Evolutionary conservation across 148 eudicot species (phyloP), one percentile per base, ranked within the genome.

Genomic region (Polygonum aviculare): DNA sequence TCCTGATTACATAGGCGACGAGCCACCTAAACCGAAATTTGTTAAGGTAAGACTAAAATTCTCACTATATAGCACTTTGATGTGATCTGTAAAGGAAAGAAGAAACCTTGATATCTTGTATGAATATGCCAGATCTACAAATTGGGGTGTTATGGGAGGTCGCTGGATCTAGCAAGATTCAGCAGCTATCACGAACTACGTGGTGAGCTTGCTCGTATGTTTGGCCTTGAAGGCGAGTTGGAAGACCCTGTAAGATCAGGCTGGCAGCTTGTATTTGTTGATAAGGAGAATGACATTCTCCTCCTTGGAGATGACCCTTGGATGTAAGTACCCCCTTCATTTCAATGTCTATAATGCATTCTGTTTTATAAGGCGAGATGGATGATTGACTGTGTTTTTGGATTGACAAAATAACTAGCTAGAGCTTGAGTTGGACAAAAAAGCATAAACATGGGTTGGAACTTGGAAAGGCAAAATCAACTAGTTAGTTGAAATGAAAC

Each of bases 241-340:
- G 92, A 91, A 80, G 92, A 90, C 73, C 90, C 94, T 74, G 75
- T 78, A 84, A 91, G 97, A 91, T 91, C 97, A 91, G 97, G 97
- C 97, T 91, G 97, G 97, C 97, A 91, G 97, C 97, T 91, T 91
- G 94, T 88, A 84, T 88, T 90, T 79, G 90, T 91, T 83, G 92
- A 91, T 88, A 83, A 88, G 69, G 97, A 91, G 88, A 87, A 90
- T 78, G 94, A 91, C 67, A 85, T 91, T 82, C 92, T 90, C 79
- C 86, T 91, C 77, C 89, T 91, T 76, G 97, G 97, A 26, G 97
- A 91, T 76, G 97, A 90, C 77, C 97, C 97, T 71, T 91, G 97
- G 97, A 88, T 82, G 97, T 91, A 82, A 89, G 97, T 82, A 12
- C 15, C 26, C 15, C 26, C 49, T 16, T 38, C 10, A 70, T 33